Evolutionary conservation across 192 early-diverging fungal genomes (phyloP).

Genomic region (Ambispora gerdemannii): DNA sequence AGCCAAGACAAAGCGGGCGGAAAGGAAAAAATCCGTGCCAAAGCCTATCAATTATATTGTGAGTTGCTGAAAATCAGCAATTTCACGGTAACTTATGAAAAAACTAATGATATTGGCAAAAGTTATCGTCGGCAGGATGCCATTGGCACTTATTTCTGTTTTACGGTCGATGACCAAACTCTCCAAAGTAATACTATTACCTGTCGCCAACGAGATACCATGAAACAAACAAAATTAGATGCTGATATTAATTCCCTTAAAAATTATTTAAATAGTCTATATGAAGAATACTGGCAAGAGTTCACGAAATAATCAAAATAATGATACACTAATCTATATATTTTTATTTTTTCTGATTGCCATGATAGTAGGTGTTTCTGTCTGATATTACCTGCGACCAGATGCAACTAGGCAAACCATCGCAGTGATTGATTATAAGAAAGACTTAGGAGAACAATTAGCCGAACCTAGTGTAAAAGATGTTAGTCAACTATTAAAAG

Average conservation of each 20-base stretch:
- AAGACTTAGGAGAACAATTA: too few species aligned
- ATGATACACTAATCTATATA: too few species aligned
- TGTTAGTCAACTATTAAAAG: too few species aligned
- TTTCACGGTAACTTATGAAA: background rate
- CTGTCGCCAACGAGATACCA: slow-evolving; percentile 56
- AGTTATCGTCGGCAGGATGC: slow-evolving; percentile 63
- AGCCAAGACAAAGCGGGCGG: too few species aligned
- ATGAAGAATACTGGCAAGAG: background rate
- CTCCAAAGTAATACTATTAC: slow-evolving; percentile 51
- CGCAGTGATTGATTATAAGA: too few species aligned
- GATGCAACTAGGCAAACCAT: too few species aligned
- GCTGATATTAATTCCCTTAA: slow-evolving; percentile 40
- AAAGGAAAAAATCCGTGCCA: slow-evolving; percentile 28
- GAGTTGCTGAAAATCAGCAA: background rate
- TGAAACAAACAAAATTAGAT: slow-evolving; percentile 42
- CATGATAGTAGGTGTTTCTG: too few species aligned
- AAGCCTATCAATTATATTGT: slow-evolving; percentile 24
- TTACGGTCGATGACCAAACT: slow-evolving; percentile 55
- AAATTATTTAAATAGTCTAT: slow-evolving; percentile 19
- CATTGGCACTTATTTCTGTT: slow-evolving; percentile 61
- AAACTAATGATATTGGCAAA: slow-evolving; percentile 48
- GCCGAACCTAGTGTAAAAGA: too few species aligned
- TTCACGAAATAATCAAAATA: slow-evolving; percentile 1
- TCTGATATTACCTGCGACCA: too few species aligned
- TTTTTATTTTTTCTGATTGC: too few species aligned